Conservation (phyloP, 2,329 filamentous ascomycete species). For the Fusarium scirpi region DNA sequence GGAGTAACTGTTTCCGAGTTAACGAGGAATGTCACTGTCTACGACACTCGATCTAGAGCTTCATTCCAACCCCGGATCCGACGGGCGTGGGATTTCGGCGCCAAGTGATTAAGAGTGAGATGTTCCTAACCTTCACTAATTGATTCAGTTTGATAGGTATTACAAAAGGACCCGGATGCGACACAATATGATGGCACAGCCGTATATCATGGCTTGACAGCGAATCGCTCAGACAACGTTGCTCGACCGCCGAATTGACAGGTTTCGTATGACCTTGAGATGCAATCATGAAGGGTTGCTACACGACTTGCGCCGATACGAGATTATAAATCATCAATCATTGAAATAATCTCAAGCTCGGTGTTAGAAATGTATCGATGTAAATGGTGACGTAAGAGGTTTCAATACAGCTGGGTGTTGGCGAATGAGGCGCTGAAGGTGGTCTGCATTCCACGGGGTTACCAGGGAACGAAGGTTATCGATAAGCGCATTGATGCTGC, state of each 20-base stretch:
- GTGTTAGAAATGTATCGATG: not conserved
- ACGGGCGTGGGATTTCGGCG: not conserved
- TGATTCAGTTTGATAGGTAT: not conserved
- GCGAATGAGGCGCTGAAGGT: not conserved
- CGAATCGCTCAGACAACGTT: not conserved
- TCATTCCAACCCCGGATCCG: slow-evolving; percentile 22
- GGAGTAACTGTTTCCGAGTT: slow-evolving; percentile 54
- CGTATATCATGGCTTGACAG: slow-evolving; percentile 4
- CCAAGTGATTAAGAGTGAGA: not conserved
- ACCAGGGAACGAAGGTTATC: too few relatives aligned
- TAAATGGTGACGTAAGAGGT: slow-evolving; percentile 23
- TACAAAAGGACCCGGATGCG: not conserved
- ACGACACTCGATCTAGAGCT: slow-evolving; percentile 61
- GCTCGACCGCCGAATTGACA: not conserved
- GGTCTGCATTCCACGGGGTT: not conserved
- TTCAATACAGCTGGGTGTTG: not conserved
- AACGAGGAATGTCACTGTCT: slow-evolving; percentile 66
- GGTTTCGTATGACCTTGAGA: slow-evolving; percentile 2
- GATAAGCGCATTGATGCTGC: accelerated
- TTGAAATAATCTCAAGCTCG: not conserved
- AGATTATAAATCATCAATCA: slow-evolving; percentile 2
- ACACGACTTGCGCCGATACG: not conserved
- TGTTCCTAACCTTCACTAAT: not conserved
- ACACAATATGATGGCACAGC: not conserved
- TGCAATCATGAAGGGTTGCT: slow-evolving; percentile 1